Evolutionary conservation across 441 rosid genomes (phyloP).

Genomic region (Manihot esculenta): DNA sequence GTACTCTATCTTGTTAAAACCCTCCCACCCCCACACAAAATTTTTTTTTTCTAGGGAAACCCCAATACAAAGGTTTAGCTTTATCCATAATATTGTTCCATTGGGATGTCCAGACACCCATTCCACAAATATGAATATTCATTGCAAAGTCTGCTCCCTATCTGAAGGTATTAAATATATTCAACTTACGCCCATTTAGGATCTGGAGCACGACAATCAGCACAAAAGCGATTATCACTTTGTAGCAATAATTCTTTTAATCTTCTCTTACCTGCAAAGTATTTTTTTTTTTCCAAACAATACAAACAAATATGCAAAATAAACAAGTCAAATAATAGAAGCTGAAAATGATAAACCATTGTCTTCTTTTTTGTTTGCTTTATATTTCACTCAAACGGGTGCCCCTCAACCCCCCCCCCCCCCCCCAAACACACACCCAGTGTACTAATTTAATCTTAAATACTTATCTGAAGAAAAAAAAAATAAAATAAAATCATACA

Average conservation of each 20-base stretch:
- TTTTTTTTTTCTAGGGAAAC: too few species aligned
- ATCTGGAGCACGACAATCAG: constrained; percentile 95
- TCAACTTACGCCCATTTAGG: constrained; percentile 98
- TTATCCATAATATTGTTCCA: neutral
- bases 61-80: neutral
- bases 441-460: neutral
- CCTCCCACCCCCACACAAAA: neutral
- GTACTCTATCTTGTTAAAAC: neutral
- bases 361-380: neutral
- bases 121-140: neutral
- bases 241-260: constrained; percentile 68
- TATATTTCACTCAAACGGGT: too few species aligned
- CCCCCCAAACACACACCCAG: too few species aligned
- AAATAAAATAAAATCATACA: too few species aligned
- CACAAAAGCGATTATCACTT: constrained; percentile 80
- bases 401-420: too few species aligned
- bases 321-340: neutral
- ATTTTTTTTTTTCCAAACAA: neutral
- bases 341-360: neutral
- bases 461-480: neutral
- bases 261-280: constrained; percentile 66
- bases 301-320: neutral
- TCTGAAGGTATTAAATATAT: constrained; percentile 9
- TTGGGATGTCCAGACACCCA: neutral
- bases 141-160: constrained; percentile 11